These are phyloP conservation scores for Globisporangium cystogenes DNA, from an alignment of 352 stramenopile genomes.

Conservation along the genomic window DNA sequence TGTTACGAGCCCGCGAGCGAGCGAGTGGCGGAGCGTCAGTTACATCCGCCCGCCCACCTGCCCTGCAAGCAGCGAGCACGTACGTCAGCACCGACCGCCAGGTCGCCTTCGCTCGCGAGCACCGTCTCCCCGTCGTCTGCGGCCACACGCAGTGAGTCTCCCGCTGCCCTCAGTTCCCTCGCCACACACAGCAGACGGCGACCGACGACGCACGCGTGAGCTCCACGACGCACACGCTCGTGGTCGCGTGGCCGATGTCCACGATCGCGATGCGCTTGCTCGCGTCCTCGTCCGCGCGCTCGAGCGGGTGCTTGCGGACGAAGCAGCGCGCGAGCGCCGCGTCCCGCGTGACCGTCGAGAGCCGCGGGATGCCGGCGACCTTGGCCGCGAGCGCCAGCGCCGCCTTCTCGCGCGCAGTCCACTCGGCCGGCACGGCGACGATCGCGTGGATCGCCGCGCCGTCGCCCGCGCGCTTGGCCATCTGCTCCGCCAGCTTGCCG, in stretches of 20 bases:
- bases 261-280: constrained; percentile 80
- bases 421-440: constrained; percentile 62
- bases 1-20: no score
- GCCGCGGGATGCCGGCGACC: constrained; percentile 54
- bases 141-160: not conserved
- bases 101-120: constrained; percentile 45
- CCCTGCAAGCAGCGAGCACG: no score
- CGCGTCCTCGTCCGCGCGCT: constrained; percentile 12
- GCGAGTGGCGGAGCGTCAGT: no score
- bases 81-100: constrained; percentile 56
- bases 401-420: constrained; percentile 40
- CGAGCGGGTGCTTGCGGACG: constrained; percentile 76
- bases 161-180: no score
- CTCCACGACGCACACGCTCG: constrained; percentile 64
- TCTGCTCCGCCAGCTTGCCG: constrained; percentile 63
- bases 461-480: constrained; percentile 32
- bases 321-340: constrained; percentile 58
- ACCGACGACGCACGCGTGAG: constrained; percentile 31
- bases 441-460: constrained; percentile 48
- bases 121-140: constrained; percentile 43
- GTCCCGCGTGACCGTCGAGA: constrained; percentile 48
- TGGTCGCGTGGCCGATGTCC: constrained; percentile 84
- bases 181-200: not conserved
- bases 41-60: no score
- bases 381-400: constrained; percentile 41